Base-by-base conservation (phyloP, 2,329 filamentous ascomycete genomes). In the Penicillium sp. region DNA sequence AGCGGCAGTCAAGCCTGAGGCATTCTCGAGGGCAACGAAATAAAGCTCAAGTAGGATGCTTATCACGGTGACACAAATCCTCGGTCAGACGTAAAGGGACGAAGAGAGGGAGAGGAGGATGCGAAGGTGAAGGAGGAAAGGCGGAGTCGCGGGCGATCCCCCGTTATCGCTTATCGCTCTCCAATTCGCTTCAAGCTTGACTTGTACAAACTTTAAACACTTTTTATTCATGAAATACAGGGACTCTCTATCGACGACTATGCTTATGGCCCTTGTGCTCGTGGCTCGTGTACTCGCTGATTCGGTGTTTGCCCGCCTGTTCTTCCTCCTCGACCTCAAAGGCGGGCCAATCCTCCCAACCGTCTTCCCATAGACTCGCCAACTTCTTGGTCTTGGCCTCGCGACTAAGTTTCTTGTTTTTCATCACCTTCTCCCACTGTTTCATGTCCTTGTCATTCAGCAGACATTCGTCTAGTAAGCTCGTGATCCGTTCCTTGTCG, bases 361-460 rank as follows among this genome's bases (percentile, higher is more conserved):
- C 79, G 65, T 85, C 82, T 52, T 85, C 81, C 70, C 83, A 85
- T 39, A 80, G 51, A 7, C 76, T 71, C 36, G 71, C 68, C 50
- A 85, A 51, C 31, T 69, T 74, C 31, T 81, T 75, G 25, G 74
- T 68, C 52, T 77, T 80, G 35, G 74, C 64, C 2, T 72, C 70
- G 1, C 64, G 59, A 4, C 60, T 63, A 16, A 74, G 53, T 11
- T 61, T 67, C 8, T 65, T 67, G 38, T 74, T 70, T 4, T 71
- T 66, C 80, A 83, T 83, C 4, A 83, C 74, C 20, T 66, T 67
- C 60, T 81, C 74, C 76, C 83, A 83, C 60, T 73, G 63, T n/a
- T 60, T 65, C 63, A 79, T 81, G 68, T 90, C 87, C 0, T 66
- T 66, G 20, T 86, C 80, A n/a, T 78, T 77, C 2, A 90, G 66